Evolutionary conservation across 225 moss, liverwort and hornwort species (phyloP).

Genomic region (Neckera pumila): DNA sequence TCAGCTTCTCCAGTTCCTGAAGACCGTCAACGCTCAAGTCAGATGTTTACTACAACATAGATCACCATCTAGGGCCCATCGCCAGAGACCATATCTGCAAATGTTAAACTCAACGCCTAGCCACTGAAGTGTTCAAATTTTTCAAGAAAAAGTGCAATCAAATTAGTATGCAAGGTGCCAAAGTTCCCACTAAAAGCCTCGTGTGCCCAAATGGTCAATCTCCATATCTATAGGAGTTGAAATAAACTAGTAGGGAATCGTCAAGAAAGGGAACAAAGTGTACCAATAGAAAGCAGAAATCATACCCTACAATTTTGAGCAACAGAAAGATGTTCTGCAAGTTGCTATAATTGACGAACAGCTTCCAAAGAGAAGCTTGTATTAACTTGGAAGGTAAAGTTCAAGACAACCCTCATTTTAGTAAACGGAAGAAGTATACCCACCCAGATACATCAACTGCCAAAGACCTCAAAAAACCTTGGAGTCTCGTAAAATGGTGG

Average conservation of each 20-base stretch:
- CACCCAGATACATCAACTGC: not conserved
- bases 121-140: not conserved
- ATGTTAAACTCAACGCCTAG: not conserved
- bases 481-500: not conserved
- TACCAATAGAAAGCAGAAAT: not conserved
- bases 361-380: not conserved
- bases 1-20: slow-evolving; percentile 66
- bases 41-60: not conserved
- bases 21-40: not conserved
- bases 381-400: not conserved
- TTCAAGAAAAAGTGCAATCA: not conserved
- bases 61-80: not conserved
- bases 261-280: not conserved
- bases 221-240: not conserved
- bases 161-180: not conserved
- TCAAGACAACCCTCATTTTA: not conserved
- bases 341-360: not conserved
- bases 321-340: not conserved
- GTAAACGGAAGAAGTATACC: not conserved
- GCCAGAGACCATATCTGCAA: not conserved
- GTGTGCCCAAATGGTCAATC: not conserved
- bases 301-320: not conserved
- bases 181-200: not conserved
- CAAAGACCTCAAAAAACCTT: not conserved
- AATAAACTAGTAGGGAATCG: not conserved